A percentile compares a stretch with the other conserved stretches of the same genome.
These are phyloP conservation scores for Collybia nuda DNA, from an alignment of 768 basidiomycete species.

Conservation along the genomic window DNA sequence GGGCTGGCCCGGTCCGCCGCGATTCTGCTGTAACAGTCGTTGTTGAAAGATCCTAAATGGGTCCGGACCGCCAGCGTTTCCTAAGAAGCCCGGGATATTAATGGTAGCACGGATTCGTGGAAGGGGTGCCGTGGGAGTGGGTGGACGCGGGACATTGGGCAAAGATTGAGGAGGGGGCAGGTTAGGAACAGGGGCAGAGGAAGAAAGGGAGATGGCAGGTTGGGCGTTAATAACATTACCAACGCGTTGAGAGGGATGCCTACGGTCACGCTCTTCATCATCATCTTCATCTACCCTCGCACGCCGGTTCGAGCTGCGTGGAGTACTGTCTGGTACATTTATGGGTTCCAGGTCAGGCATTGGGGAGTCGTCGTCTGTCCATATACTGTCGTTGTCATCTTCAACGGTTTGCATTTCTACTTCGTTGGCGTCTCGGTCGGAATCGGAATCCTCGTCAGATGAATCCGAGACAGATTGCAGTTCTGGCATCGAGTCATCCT, in stretches of 20 bases:
- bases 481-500: conserved; percentile 40
- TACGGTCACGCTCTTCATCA: conserved; percentile 59
- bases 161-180: conserved; percentile 4
- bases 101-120: conserved; percentile 1
- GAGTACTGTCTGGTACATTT: conserved; percentile 2
- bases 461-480: conserved; percentile 37
- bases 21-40: neutral
- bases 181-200: conserved; percentile 4
- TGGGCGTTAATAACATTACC: conserved; percentile 19
- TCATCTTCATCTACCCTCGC: conserved; percentile 62
- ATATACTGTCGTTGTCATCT: conserved; percentile 24
- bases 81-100: conserved; percentile 2
- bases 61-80: neutral
- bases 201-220: conserved; percentile 16
- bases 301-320: conserved; percentile 37
- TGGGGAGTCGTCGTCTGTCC: conserved; percentile 26
- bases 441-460: conserved; percentile 29
- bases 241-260: conserved; percentile 64
- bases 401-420: conserved; percentile 31
- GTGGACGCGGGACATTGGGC: neutral
- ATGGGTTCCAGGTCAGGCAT: conserved; percentile 30
- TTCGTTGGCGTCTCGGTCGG: conserved; percentile 23
- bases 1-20: neutral
- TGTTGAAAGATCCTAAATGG: neutral
- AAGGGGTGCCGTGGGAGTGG: neutral